Base-by-base conservation (phyloP, 2,329 filamentous ascomycete genomes). In the Dichotomopilus funicola region DNA sequence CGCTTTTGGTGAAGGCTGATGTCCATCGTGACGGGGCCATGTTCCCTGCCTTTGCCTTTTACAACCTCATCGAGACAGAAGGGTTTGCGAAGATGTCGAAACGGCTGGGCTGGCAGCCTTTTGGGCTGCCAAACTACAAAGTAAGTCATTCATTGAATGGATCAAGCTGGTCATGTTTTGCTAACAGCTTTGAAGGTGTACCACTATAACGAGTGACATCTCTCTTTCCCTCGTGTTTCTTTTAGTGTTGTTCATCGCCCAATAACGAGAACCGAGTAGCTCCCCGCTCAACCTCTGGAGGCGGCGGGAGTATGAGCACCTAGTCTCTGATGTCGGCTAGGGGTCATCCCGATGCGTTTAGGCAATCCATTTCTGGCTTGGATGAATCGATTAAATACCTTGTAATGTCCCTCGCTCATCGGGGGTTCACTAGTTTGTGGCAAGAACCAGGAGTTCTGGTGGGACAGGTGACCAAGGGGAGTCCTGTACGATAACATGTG, bases 21-120 rank as follows among this genome's bases (percentile, higher is more conserved):
- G 94, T 99, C 31, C 94, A 99, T 70, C 84, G 94, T 33, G 94
- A 99, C 67, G 94, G 94, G 19, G 92, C 94, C 69, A 99, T 97
- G 92, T 99, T 99, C 74, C 94, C 94, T 13, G 83, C 94, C 0
- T 99, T 99, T 69, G 74, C 92, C 3, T 99, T 99, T 68, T 97
- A 96, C 69, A 88, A 99, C 71, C 78, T 99, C 58, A 95, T 99
- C 59, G 94, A 99, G 77, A 97, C 94, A 0, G 94, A 99, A 68
- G 94, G 94, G 0, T 99, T 99, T 67, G 91, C 94, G 13, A 96
- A 92, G 74, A 99, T 99, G 94, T 91, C 91, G 10, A 87, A 83
- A 70, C 79, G 94, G 62, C 72, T 99, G 67, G 91, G 91, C 49
- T 96, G 91, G 85, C 79, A 86, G 59, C 82, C 88, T 56, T 90